Evolutionary conservation across 495 filamentous ascomycete genomes (phyloP), one percentile per base, ranked within the genome.

Genomic region (Annulohypoxylon maeteangense): DNA sequence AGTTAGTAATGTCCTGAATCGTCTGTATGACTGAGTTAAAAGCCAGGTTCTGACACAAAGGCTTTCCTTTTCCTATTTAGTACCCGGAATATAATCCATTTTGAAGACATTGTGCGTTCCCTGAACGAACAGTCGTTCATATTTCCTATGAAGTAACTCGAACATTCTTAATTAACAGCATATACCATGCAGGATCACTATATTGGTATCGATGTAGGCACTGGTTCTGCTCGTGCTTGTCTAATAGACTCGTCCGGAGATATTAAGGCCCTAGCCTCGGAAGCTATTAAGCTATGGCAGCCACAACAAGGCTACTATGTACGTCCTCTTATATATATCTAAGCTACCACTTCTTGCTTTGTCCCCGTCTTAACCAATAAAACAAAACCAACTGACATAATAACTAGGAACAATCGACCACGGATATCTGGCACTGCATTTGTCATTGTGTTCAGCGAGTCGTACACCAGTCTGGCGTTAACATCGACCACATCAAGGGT

Each of bases 171-270:
- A 76, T 78, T 78, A 57, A 78, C 75, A 50, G 27, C 8, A 51
- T 20, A 45, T 63, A 34, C 51, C 23, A 64, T 66, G 22, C 74
- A 83, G 79, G 78, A 86, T 59, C 81, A 89, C 67, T 98, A 92
- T 78, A 93, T 98, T 74, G 95, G 95, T 45, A 92, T 98, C 62
- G 95, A 99, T 78, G 95, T 98, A 58, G 95, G 95, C 48, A 99
- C 95, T 6, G 95, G 95, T 50, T 97, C 93, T 76, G 94, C 94
- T 18, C 87, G 95, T 75, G 95, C 95, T 14, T 98, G 95, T 82
- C 91, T 98, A 79, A 96, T 98, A 76, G 91, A 97, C 80, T 84
- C 86, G 48, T 90, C 91, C 27, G 95, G 95, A 29, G 93, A 97
- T 69, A 98, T 99, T 79, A 92, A 96, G 57, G 95, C 92, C 5